Conservation (phyloP, 257 asterid genomes). For the Osmanthus fragrans region DNA sequence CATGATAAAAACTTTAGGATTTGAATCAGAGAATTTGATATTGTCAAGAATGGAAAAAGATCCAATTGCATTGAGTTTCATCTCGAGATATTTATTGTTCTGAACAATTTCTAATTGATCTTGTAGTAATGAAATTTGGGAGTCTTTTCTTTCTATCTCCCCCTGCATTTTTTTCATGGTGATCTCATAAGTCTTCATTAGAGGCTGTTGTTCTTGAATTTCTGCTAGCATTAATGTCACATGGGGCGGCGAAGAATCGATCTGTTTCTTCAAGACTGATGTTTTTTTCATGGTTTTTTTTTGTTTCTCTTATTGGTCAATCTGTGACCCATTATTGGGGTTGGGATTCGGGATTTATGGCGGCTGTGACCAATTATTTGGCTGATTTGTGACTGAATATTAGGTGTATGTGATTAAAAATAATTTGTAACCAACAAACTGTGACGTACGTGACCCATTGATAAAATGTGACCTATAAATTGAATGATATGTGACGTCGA, state of each 20-base stretch:
- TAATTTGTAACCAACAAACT: too few relatives aligned
- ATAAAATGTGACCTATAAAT: too few relatives aligned
- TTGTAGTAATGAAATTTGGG: slow-evolving; percentile 27
- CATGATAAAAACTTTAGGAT: slow-evolving; percentile 58
- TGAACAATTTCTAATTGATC: slow-evolving; percentile 34
- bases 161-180: slow-evolving; percentile 93
- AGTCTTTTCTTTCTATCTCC: slow-evolving; percentile 66
- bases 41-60: slow-evolving; percentile 70
- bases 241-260: slow-evolving; percentile 87
- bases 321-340: too few relatives aligned
- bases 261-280: slow-evolving; percentile 64
- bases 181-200: slow-evolving; percentile 91
- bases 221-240: slow-evolving; percentile 89
- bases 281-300: too few relatives aligned
- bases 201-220: slow-evolving; percentile 88
- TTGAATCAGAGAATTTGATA: slow-evolving; percentile 49
- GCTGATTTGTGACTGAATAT: too few relatives aligned
- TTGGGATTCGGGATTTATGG: too few relatives aligned
- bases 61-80: slow-evolving; percentile 74
- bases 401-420: too few relatives aligned
- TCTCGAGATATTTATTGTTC: slow-evolving; percentile 54
- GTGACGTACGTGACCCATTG: too few relatives aligned
- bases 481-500: too few relatives aligned
- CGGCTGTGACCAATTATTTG: too few relatives aligned
- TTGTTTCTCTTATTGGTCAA: too few relatives aligned